Conservation (phyloP, 345 rosid species). For the Eucalyptus cladocalyx region DNA sequence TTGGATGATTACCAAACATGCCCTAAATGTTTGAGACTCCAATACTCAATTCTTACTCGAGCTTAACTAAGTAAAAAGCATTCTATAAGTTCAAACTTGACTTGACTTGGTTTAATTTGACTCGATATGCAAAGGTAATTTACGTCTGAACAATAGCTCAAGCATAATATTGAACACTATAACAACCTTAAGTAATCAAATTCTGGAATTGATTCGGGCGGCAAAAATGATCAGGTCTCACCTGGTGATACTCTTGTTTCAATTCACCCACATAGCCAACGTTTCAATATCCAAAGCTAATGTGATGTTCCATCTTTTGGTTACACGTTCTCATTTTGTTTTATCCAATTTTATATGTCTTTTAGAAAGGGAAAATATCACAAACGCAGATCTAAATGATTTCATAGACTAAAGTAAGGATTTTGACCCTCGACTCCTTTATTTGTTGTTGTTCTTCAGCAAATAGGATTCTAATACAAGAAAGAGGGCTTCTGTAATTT, state of each 20-base stretch:
- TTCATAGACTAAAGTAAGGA: not conserved
- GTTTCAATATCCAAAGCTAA: not conserved
- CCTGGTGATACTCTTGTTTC: not conserved
- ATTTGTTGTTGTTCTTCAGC: not conserved
- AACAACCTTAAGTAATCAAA: not conserved
- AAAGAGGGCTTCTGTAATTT: not conserved
- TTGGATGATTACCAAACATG: no score
- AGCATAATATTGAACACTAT: not conserved
- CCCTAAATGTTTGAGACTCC: not conserved
- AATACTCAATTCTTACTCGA: not conserved
- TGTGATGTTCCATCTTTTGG: not conserved
- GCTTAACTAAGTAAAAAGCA: not conserved
- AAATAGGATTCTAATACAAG: not conserved
- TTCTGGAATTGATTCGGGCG: not conserved
- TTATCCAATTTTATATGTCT: not conserved
- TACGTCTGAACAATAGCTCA: not conserved
- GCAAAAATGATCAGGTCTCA: not conserved
- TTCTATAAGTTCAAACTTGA: not conserved
- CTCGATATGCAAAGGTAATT: not conserved
- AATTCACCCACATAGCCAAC: not conserved
- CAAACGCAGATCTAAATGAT: not conserved
- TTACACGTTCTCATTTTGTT: not conserved
- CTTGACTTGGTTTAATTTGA: not conserved
- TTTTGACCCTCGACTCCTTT: not conserved
- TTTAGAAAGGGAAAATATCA: not conserved